phyloP scores from a whole-genome alignment of 139 green algal species.

The Dunaliella sp. region DNA sequence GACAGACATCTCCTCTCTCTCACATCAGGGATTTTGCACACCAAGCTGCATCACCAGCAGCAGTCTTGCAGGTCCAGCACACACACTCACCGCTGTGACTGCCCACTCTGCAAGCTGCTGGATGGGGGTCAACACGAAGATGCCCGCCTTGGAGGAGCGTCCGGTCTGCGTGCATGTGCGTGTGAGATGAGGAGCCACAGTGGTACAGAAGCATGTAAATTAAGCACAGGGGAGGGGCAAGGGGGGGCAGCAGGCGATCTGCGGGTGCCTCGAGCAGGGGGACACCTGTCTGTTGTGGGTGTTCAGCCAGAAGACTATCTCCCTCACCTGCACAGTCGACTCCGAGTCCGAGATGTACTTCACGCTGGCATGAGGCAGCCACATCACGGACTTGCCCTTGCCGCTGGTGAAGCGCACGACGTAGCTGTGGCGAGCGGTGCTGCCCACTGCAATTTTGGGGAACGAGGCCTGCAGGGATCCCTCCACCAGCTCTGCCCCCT shows the following conservation, averaged over 20 bases:
- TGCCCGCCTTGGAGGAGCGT: neutral
- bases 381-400: neutral
- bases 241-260: too few species aligned
- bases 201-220: too few species aligned
- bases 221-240: too few species aligned
- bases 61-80: too few species aligned
- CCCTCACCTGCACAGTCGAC: neutral
- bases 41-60: too few species aligned
- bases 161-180: conserved; percentile 18
- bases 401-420: conserved; percentile 11
- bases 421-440: neutral
- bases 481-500: conserved; percentile 1
- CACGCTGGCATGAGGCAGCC: neutral
- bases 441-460: neutral
- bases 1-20: too few species aligned
- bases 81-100: conserved; percentile 6
- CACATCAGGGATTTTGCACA: too few species aligned
- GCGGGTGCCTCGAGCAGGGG: too few species aligned
- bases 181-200: too few species aligned
- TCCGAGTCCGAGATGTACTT: conserved; percentile 6
- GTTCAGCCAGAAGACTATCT: too few species aligned
- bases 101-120: conserved; percentile 14
- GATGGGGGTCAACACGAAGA: conserved; percentile 16
- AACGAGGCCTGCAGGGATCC: conserved; percentile 4
- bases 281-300: too few species aligned